phyloP scores from a whole-genome alignment of 225 moss, liverwort and hornwort species.

The Lunularia cruciata region DNA sequence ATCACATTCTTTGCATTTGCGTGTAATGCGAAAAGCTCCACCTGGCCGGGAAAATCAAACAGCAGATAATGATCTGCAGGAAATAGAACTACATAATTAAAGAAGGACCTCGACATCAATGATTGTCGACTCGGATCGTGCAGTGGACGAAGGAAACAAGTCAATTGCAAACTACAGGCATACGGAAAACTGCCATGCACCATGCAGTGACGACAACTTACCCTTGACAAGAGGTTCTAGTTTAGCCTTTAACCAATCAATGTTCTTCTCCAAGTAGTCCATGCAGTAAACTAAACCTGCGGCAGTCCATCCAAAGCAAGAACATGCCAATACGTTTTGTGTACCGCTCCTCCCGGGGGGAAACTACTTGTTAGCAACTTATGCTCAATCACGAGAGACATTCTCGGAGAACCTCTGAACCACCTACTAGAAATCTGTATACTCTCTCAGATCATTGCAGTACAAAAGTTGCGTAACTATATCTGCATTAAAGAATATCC shows the following conservation, averaged over 20 bases:
- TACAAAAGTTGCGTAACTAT: too few species aligned
- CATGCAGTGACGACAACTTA: not conserved
- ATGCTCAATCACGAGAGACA: too few species aligned
- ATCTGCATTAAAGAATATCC: too few species aligned
- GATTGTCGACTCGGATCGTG: not conserved
- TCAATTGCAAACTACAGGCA: not conserved
- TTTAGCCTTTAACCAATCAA: constrained; percentile 90
- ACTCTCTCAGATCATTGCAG: too few species aligned
- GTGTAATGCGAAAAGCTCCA: constrained; percentile 97
- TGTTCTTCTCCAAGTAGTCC: constrained; percentile 98
- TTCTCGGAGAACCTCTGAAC: too few species aligned
- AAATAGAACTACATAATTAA: not conserved
- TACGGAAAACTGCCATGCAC: not conserved
- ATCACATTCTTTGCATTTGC: constrained; percentile 87
- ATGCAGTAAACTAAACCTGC: constrained; percentile 95
- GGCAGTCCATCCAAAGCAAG: not conserved
- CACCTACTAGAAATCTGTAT: too few species aligned
- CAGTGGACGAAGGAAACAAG: not conserved
- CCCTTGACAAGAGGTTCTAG: constrained; percentile 73
- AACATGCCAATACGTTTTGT: constrained; percentile 14
- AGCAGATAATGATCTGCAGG: constrained; percentile 75
- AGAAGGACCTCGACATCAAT: not conserved
- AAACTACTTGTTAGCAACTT: not conserved
- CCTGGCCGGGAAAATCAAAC: constrained; percentile 97
- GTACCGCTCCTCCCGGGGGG: too few species aligned